Conservation (phyloP, 805 yeast genomes). For the Zygotorulaspora sp. region DNA sequence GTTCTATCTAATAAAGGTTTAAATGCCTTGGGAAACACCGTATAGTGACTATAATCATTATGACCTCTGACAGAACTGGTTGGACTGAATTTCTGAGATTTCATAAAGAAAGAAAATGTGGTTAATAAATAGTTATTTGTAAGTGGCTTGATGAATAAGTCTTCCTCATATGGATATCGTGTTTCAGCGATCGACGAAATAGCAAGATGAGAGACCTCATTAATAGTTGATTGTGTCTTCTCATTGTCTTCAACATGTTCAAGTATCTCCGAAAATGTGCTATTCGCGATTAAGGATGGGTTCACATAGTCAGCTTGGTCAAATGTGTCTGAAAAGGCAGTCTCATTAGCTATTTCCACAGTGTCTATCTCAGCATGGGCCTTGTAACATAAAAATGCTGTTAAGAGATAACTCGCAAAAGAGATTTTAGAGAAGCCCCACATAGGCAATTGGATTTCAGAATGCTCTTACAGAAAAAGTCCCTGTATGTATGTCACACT, state of each 20-base stretch:
- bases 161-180: slow-evolving; percentile 54
- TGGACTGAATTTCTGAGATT: slow-evolving; percentile 44
- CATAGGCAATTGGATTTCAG: too few species aligned
- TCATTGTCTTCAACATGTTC: too few species aligned
- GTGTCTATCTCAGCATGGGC: background rate
- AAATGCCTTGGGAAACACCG: slow-evolving; percentile 72
- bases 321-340: slow-evolving; percentile 3
- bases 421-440: too few species aligned
- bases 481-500: too few species aligned
- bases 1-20: slow-evolving; percentile 71
- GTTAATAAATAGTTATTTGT: slow-evolving; percentile 67
- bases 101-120: slow-evolving; percentile 63
- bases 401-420: too few species aligned
- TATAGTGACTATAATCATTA: slow-evolving; percentile 45
- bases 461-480: too few species aligned
- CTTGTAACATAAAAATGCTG: background rate
- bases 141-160: slow-evolving; percentile 59
- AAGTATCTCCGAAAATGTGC: too few species aligned
- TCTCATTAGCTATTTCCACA: background rate
- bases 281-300: too few species aligned
- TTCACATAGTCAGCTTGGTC: too few species aligned
- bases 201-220: too few species aligned
- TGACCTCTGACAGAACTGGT: slow-evolving; percentile 21
- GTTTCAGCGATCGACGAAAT: slow-evolving; percentile 6
- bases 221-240: background rate